Evolutionary conservation across 2,329 filamentous ascomycete genomes (phyloP), one percentile per base, ranked within the genome.

Genomic region (Arthrobotrys iridis): DNA sequence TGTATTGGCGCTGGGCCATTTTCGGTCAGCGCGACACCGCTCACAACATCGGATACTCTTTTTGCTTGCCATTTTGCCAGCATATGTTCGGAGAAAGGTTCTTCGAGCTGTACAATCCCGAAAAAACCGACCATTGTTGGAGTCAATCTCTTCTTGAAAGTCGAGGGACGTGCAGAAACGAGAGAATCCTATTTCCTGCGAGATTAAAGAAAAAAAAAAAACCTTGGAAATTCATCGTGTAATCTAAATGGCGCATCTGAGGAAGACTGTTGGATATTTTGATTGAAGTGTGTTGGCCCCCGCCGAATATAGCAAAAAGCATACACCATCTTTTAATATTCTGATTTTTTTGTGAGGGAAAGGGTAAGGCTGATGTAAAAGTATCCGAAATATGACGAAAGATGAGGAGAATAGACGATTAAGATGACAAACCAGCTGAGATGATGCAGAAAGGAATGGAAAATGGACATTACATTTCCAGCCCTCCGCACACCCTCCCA

Each of bases 41-140:
- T 55, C 30, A n/a, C 62, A 60, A 62, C 55, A 8, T 52, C 67
- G 50, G 20, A 50, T 58, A 59, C 55, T 74, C 62, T 10, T 67
- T 46, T 55, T 67, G 55, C 28, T 74, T 74, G 62, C 70, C 62
- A 52, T 62, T 66, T 74, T 62, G 45, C 45, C 60, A 67, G 52
- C 70, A 40, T 60, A 37, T 55, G 46, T 41, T 67, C 70, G 70
- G 70, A 74, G 60, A 24, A 30, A 45, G 37, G 28, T 41, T 26
- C 48, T 35, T 55, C 43, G n/a, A 66, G 37, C 48, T 18, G 30
- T 55, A 45, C 18, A 37, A 41, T 37, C 57, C 20, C 41, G 52
- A 43, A 58, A 8, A 35, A 64, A 48, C 45, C 3, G 60, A 15
- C 18, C 26, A 52, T 65, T 60, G 45, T 46, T 20, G 35, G 24